These are phyloP conservation scores for Colletotrichum lentis DNA, from an alignment of 2,329 filamentous ascomycete genomes.

Conservation along the genomic window DNA sequence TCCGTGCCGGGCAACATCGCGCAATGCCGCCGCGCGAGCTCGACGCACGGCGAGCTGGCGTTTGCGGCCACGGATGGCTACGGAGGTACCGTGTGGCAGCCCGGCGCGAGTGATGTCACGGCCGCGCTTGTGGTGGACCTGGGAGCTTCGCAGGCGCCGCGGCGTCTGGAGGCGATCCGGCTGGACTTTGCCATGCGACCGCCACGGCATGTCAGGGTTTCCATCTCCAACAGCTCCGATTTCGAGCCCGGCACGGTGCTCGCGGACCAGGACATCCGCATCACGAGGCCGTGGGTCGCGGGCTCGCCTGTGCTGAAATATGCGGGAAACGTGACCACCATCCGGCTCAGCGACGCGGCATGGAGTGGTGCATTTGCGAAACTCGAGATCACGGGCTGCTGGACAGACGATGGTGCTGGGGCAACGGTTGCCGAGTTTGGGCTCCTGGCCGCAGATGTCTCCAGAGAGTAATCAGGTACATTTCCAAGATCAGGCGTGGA, in stretches of 20 bases:
- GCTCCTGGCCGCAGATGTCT: slow-evolving; percentile 8
- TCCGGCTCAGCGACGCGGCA: not conserved
- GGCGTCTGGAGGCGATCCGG: not conserved
- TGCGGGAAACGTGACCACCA: not conserved
- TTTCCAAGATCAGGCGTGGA: too few relatives aligned
- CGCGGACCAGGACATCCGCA: not conserved
- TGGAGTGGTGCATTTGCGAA: not conserved
- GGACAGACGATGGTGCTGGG: not conserved
- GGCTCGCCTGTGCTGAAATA: not conserved
- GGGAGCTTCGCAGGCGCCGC: not conserved
- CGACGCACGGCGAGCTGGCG: not conserved
- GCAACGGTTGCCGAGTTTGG: slow-evolving; percentile 21
- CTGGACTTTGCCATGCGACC: not conserved
- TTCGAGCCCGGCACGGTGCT: not conserved
- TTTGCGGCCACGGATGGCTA: not conserved
- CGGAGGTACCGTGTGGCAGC: not conserved
- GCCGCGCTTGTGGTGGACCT: not conserved
- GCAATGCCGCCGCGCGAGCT: not conserved
- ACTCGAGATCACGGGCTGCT: slow-evolving; percentile 20
- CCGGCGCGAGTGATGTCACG: not conserved
- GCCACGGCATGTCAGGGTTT: not conserved
- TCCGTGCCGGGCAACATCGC: not conserved
- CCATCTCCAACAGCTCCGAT: not conserved
- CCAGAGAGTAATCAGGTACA: not conserved
- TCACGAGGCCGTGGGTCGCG: not conserved